Evolutionary conservation across 345 rosid genomes (phyloP), one percentile per base, ranked within the genome.

Genomic region (Boechera divaricarpa): DNA sequence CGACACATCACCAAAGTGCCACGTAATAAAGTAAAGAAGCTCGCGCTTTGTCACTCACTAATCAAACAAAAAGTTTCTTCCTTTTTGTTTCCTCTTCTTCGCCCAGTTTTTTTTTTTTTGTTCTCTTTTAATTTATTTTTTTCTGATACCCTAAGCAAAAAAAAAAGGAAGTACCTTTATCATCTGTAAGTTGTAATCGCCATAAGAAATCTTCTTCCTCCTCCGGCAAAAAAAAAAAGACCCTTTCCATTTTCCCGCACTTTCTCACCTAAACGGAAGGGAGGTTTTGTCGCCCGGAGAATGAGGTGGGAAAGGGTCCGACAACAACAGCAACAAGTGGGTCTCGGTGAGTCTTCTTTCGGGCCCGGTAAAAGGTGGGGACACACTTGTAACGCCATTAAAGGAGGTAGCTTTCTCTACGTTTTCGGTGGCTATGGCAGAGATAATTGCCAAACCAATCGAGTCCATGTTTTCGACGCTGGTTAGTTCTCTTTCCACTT

Each of bases 331-430:
- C 74, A 69, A 70, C 78, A 69, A 57, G 82, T 63, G 83, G 81
- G 87, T 66, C 75, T 73, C n/a, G 80, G 85, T 54, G 79, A 72
- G 33, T 31, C 70, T 41, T 69, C 69, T 55, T 73, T 81, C 51
- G 92, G 95, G 72, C 98, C 98, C 59, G 97, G 96, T 24, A 90
- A 90, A 80, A 87, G 97, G 87, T 96, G 99, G 97, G 98, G 99
- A 41, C 98, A 96, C 80, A 89, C 98, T 56, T 89, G 93, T 77
- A 96, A 96, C 94, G 84, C 97, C 81, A 80, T 91, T 67, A 89
- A 84, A 81, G 93, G 96, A 36, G 98, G 96, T 53, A 89, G 88
- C 80, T 86, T 91, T 83, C 88, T 96, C 63, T 96, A 91, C 66
- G 89, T 96, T 29, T 93, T 93, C 62, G 98, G 99, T 78, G 97